These are phyloP conservation scores for Candida krabiensis DNA, from an alignment of 805 yeast species.

Conservation along the genomic window DNA sequence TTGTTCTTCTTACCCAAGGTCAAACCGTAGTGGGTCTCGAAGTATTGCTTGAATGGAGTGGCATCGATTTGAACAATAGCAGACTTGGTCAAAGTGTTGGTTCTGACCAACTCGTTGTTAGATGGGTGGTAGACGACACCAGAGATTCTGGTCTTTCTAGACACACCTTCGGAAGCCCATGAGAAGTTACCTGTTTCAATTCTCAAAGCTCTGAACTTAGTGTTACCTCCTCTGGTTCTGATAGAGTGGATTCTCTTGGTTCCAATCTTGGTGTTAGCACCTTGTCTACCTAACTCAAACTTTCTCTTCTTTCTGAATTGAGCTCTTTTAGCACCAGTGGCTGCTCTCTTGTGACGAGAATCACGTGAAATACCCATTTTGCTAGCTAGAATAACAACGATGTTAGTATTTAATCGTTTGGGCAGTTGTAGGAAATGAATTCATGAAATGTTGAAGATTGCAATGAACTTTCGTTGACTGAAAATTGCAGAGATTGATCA, in stretches of 20 bases:
- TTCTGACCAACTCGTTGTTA: constrained; percentile 99
- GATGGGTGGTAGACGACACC: constrained; percentile 99
- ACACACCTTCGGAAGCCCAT: constrained; percentile 98
- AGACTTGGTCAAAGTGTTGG: constrained; percentile 98
- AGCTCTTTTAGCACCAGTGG: constrained; percentile 99
- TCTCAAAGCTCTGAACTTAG: constrained; percentile 99
- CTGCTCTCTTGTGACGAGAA: constrained; percentile 99
- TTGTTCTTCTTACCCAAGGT: constrained; percentile 83
- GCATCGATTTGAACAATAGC: constrained; percentile 99
- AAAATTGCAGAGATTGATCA: too few relatives aligned
- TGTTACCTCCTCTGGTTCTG: constrained; percentile 99
- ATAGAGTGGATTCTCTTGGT: constrained; percentile 98
- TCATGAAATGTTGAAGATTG: too few relatives aligned
- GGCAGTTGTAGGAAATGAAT: neutral
- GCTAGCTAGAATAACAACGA: constrained; percentile 14
- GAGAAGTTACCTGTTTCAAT: constrained; percentile 99
- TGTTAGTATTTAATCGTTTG: too few relatives aligned
- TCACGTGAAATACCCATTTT: constrained; percentile 99
- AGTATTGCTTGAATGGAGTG: constrained; percentile 99
- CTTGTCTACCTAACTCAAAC: constrained; percentile 99
- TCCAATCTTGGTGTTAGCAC: constrained; percentile 99
- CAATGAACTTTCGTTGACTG: too few relatives aligned
- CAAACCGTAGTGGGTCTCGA: constrained; percentile 96
- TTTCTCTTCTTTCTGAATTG: constrained; percentile 99
- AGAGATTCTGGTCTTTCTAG: constrained; percentile 98